A percentile compares a stretch with the other conserved stretches of the same genome.
Evolutionary conservation across 208 protist genomes (phyloP).

Genomic region (Trypanosoma brucei): DNA sequence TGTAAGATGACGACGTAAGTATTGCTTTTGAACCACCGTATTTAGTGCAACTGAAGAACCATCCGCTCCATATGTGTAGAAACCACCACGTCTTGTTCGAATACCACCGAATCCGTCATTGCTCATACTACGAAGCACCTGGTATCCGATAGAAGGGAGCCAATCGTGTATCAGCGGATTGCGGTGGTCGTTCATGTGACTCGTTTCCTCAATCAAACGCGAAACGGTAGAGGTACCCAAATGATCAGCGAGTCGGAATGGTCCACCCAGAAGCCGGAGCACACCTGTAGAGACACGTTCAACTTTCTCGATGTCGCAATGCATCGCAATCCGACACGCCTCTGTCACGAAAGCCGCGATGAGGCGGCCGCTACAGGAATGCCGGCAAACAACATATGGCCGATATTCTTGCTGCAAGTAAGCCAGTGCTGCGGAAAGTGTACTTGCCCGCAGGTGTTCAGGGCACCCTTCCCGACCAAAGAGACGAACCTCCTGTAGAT

Average conservation of each 20-base stretch:
- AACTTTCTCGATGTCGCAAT: conserved; percentile 21
- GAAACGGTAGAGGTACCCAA: conserved; percentile 30
- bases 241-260: conserved; percentile 48
- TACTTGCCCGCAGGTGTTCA: conserved; percentile 38
- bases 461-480: conserved; percentile 42
- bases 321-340: conserved; percentile 27
- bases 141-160: conserved; percentile 8
- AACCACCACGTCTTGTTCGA: conserved; percentile 35
- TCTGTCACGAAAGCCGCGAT: conserved; percentile 39
- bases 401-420: conserved; percentile 37
- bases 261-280: conserved; percentile 42
- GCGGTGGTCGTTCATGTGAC: conserved; percentile 2
- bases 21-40: conserved; percentile 14
- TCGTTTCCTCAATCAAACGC: conserved; percentile 30
- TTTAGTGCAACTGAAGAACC: conserved; percentile 9
- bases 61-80: conserved; percentile 29
- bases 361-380: conserved; percentile 34
- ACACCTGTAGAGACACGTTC: conserved; percentile 35
- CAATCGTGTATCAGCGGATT: conserved; percentile 14
- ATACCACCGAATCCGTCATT: conserved; percentile 36
- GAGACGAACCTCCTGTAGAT: conserved; percentile 62
- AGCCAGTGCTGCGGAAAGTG: conserved; percentile 39
- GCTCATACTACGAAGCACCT: conserved; percentile 28
- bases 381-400: conserved; percentile 50
- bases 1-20: conserved; percentile 30